These are phyloP conservation scores for Saccharomycopsis phalli DNA, from an alignment of 1,139 yeast genomes.

Conservation along the genomic window DNA sequence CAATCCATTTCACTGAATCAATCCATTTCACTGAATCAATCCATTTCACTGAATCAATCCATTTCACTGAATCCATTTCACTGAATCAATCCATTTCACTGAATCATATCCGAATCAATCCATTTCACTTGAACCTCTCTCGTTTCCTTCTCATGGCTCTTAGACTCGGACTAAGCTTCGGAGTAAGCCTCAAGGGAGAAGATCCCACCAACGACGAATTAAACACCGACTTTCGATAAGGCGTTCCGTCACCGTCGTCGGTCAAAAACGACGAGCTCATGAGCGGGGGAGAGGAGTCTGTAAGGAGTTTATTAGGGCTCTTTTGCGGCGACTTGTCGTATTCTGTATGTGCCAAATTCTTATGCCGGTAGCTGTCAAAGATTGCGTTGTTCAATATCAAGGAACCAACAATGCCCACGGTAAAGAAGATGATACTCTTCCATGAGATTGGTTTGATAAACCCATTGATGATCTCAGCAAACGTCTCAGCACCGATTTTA, in stretches of 20 bases:
- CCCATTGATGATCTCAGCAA: slow-evolving; percentile 75
- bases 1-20: no score
- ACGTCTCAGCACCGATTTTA: slow-evolving; percentile 67
- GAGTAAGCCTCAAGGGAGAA: neutral
- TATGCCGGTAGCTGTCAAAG: slow-evolving; percentile 15
- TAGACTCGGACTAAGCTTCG: neutral
- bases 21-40: no score
- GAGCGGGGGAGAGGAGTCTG: neutral
- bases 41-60: no score
- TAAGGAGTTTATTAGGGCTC: neutral
- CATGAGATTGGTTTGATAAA: slow-evolving; percentile 67
- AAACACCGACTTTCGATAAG: slow-evolving; percentile 1
- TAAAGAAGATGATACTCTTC: slow-evolving; percentile 53
- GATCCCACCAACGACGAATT: neutral
- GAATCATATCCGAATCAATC: no score
- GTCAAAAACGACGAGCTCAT: neutral
- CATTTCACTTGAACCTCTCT: neutral
- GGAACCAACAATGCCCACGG: slow-evolving; percentile 34
- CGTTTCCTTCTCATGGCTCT: neutral
- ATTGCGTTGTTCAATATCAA: slow-evolving; percentile 15
- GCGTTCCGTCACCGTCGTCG: slow-evolving; percentile 3
- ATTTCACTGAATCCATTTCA: no score
- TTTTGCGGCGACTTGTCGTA: slow-evolving; percentile 5
- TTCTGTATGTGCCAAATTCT: neutral
- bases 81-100: no score